Evolutionary conservation across 306 rosid genomes (phyloP), one percentile per base, ranked within the genome.

Genomic region (Ceratonia siliqua): DNA sequence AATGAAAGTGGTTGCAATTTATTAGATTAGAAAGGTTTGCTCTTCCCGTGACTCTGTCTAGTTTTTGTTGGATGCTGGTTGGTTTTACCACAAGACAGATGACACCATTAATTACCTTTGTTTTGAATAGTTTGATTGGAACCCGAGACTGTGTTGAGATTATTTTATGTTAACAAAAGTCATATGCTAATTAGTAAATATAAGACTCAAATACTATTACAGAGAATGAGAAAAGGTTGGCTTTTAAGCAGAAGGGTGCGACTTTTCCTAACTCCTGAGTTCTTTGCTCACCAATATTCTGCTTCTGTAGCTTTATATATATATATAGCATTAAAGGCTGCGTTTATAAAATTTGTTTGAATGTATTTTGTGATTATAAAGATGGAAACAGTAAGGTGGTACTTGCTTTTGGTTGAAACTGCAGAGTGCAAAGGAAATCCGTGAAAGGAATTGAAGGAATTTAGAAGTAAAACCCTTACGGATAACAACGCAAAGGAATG

Each of bases 391-490:
- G 73, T 6, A 24, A 32, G 25, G 12, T 59, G 14, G 65, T 36
- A 78, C 76, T 57, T 69, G 43, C 72, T 59, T 48, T 36, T 49
- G 24, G 24, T 36, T 14, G 56, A 21, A 38, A 46, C 55, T 78
- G 64, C 43, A 35, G 20, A 57, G 32, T 45, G 38, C 76, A 36
- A 61, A 30, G 32, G 25, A 49, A 24, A 39, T 61, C 20, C 21
- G 69, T 56, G 62, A 76, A 66, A 77, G 45, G n/a, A 25, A 35
- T 68, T 68, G 35, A 68, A 77, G 52, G 30, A 35, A 39, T 30
- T 22, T 2, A 9, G 14, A 52, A 52, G 13, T 15, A 5, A 20
- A 49, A 13, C 35, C 62, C 14, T 15, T 12, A 18, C 9, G 18
- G n/a, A 17, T 21, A 32, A n/a, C n/a, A n/a, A n/a, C n/a, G n/a